Percentiles rank a stretch among this genome's conserved stretches.
phyloP scores from a whole-genome alignment of 257 asterid genomes.

The Cordia subcordata region DNA sequence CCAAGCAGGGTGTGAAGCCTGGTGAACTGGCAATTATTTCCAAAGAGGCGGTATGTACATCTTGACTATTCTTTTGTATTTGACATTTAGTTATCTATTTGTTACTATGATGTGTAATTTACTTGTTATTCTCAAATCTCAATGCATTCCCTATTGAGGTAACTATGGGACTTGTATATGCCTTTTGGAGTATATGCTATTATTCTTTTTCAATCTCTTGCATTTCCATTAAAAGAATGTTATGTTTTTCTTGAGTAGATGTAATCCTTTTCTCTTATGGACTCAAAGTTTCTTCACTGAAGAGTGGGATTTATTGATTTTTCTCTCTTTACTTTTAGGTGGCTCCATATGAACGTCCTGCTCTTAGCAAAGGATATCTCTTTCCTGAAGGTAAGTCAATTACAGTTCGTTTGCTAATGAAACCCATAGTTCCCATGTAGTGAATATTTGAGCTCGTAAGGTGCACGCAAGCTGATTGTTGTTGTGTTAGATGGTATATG shows the following conservation, averaged over 20 bases:
- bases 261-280: too few species aligned
- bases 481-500: too few species aligned
- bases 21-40: conserved; percentile 89
- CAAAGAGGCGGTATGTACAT: conserved; percentile 78
- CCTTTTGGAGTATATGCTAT: neutral
- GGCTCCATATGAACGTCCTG: conserved; percentile 99
- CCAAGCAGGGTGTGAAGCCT: conserved; percentile 83
- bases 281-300: neutral
- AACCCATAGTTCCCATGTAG: too few species aligned
- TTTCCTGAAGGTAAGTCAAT: conserved; percentile 84
- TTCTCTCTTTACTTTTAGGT: conserved; percentile 46
- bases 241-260: too few species aligned
- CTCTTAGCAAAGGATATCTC: conserved; percentile 91
- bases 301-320: neutral
- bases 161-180: neutral
- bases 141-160: neutral
- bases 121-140: conserved; percentile 3
- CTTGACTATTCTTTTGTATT: neutral
- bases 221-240: too few species aligned
- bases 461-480: too few species aligned
- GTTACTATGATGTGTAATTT: neutral
- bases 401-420: neutral
- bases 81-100: neutral
- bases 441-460: too few species aligned
- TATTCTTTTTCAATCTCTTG: neutral